phyloP scores from a whole-genome alignment of 495 filamentous ascomycete genomes.

The Xylaria cubensis region DNA sequence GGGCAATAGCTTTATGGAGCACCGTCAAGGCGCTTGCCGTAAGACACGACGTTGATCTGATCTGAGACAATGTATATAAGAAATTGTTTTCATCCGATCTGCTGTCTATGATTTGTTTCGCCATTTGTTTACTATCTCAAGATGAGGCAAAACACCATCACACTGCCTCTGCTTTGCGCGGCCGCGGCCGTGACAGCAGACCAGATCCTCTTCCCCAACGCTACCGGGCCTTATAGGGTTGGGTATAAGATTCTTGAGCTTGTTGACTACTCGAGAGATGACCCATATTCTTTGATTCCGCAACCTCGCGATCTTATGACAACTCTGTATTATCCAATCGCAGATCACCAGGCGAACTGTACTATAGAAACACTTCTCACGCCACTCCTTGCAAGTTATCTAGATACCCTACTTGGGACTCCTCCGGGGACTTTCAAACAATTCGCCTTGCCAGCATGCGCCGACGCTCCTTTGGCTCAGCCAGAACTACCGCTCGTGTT shows the following conservation, averaged over 20 bases:
- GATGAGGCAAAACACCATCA: conserved; percentile 14
- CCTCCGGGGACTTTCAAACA: conserved; percentile 22
- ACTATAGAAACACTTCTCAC: conserved; percentile 23
- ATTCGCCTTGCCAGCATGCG: conserved; percentile 24
- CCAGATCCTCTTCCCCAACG: conserved; percentile 17
- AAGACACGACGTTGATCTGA: neutral
- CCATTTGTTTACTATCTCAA: neutral
- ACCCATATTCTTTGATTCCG: conserved; percentile 37
- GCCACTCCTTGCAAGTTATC: neutral
- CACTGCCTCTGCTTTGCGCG: conserved; percentile 1
- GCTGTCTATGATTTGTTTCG: neutral
- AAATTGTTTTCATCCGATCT: neutral
- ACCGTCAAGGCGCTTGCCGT: neutral
- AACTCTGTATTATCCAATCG: conserved; percentile 43
- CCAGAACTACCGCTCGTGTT: conserved; percentile 41
- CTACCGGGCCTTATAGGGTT: conserved; percentile 39
- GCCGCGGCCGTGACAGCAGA: conserved; percentile 13
- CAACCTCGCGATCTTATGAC: conserved; percentile 41
- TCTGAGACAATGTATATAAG: neutral
- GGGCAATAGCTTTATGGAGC: neutral
- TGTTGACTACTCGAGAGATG: conserved; percentile 37
- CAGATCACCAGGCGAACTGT: conserved; percentile 27
- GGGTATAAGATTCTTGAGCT: conserved; percentile 34
- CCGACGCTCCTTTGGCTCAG: conserved; percentile 20
- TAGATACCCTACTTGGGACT: neutral